Evolutionary conservation across 2,329 filamentous ascomycete species (phyloP), one percentile per base, ranked within the genome.

Genomic region (Ceratocystis cacaofunesta): DNA sequence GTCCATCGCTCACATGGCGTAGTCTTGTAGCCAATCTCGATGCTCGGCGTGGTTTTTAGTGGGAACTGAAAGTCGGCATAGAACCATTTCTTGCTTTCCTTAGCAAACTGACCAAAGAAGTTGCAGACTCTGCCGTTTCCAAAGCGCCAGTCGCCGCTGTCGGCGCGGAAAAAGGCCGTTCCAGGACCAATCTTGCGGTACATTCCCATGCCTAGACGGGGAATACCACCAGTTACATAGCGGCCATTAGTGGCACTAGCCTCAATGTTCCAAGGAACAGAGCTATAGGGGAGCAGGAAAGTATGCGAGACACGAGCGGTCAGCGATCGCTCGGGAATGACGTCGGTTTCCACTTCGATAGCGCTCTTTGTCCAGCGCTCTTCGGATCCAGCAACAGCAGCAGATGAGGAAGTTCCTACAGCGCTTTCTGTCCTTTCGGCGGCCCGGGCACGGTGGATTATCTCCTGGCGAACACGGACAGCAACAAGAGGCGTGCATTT

Each of bases 11-110:
- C 71, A 67, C 72, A 65, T 1, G 70, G 67, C 50, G 72, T 71
- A 1, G 71, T 73, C 32, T 72, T 74, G 68, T 77, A 79, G 1
- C 77, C 77, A 1, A 77, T 32, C 67, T 80, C 78, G 15, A 78
- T 46, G 58, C 72, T 77, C 0, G 78, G 76, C 0, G 74, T 67
- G 0, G 70, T 68, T 50, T 70, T 69, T 25, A 71, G 68, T 0
- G 72, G 71, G 8, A 65, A 67, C 41, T 67, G 66, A 10, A 72
- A 71, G 19, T 72, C 71, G 3, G 73, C 65, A 62, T 71, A 71
- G 44, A 73, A 70, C 67, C 74, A 70, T 15, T 69, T 70, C 17
- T 70, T 70, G 28, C 71, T 72, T 25, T 74, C 66, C 55, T 68
- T 72, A 1, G 73, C 72, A 62, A 75, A 73, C 60, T 72, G 71